Evolutionary conservation across 116 monocot species (phyloP).

Genomic region (Cymodocea nodosa): DNA sequence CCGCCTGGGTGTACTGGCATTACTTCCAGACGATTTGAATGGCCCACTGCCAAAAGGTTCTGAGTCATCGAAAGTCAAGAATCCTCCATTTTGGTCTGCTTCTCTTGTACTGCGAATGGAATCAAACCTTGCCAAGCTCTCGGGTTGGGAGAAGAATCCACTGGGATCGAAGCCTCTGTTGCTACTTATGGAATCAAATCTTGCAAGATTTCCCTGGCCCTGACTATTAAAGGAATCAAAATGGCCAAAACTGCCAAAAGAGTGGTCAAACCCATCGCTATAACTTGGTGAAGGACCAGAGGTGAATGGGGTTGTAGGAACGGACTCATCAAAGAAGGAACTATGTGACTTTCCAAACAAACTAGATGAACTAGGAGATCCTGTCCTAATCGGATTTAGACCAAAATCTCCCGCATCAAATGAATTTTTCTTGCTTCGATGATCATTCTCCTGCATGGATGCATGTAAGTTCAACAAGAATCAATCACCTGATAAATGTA

Average conservation of each 20-base stretch:
- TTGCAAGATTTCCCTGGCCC: conserved; percentile 21
- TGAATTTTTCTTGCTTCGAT: conserved; percentile 37
- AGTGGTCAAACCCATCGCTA: conserved; percentile 27
- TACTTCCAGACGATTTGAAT: conserved; percentile 27
- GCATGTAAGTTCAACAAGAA: neutral
- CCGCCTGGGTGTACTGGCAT: conserved; percentile 31
- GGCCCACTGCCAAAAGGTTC: conserved; percentile 65
- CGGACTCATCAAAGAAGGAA: conserved; percentile 28
- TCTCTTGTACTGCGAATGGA: conserved; percentile 25
- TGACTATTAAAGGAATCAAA: conserved; percentile 72
- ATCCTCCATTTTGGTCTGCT: conserved; percentile 3
- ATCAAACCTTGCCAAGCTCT: conserved; percentile 58
- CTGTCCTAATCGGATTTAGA: conserved; percentile 40
- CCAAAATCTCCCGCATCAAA: conserved; percentile 58
- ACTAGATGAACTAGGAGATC: conserved; percentile 11
- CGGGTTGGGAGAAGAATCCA: conserved; percentile 32
- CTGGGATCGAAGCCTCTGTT: conserved; percentile 30
- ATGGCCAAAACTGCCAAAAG: conserved; percentile 39
- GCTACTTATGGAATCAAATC: conserved; percentile 59
- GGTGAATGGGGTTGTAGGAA: conserved; percentile 68
- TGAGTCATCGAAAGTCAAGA: conserved; percentile 54
- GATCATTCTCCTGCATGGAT: conserved; percentile 38
- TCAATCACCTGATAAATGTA: too few species aligned
- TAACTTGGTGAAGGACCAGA: conserved; percentile 40
- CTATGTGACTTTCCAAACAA: conserved; percentile 12